Percentiles rank a stretch among this genome's conserved stretches.
phyloP scores from a whole-genome alignment of 495 filamentous ascomycete species.

The Aspergillus homomorphus region DNA sequence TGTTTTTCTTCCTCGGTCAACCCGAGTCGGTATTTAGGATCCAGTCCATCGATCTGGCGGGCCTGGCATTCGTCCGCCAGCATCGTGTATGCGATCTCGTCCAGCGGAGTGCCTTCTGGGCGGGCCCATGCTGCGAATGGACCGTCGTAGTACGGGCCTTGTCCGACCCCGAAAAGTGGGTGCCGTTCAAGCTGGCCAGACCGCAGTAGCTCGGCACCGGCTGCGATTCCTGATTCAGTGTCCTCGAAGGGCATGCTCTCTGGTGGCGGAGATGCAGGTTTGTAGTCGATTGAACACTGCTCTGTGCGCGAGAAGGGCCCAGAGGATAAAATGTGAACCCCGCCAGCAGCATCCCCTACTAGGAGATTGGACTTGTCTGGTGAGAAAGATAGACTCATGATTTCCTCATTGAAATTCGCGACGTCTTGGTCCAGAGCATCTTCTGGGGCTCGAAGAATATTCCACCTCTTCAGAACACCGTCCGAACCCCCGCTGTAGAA shows the following conservation, averaged over 20 bases:
- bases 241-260: conserved; percentile 3
- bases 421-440: conserved; percentile 63
- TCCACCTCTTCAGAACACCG: conserved; percentile 83
- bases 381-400: conserved; percentile 66
- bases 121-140: conserved; percentile 47
- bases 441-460: conserved; percentile 59
- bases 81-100: conserved; percentile 17
- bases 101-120: conserved; percentile 14
- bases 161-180: conserved; percentile 40
- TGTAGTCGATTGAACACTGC: conserved; percentile 20
- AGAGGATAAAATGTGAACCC: conserved; percentile 62
- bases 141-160: conserved; percentile 45
- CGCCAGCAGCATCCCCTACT: conserved; percentile 72
- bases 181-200: conserved; percentile 40
- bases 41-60: conserved; percentile 32
- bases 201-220: conserved; percentile 28
- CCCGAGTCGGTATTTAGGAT: conserved; percentile 18
- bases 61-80: conserved; percentile 23
- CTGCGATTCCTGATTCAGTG: conserved; percentile 24
- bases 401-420: conserved; percentile 45
- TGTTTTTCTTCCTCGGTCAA: conserved; percentile 19
- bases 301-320: conserved; percentile 29
- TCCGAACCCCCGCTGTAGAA: conserved; percentile 92
- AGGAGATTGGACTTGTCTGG: conserved; percentile 68
- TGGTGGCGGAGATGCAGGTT: conserved; percentile 19